Evolutionary conservation across 1,284 basidiomycete species (phyloP).

Genomic region (Ustilago shanxiensis): DNA sequence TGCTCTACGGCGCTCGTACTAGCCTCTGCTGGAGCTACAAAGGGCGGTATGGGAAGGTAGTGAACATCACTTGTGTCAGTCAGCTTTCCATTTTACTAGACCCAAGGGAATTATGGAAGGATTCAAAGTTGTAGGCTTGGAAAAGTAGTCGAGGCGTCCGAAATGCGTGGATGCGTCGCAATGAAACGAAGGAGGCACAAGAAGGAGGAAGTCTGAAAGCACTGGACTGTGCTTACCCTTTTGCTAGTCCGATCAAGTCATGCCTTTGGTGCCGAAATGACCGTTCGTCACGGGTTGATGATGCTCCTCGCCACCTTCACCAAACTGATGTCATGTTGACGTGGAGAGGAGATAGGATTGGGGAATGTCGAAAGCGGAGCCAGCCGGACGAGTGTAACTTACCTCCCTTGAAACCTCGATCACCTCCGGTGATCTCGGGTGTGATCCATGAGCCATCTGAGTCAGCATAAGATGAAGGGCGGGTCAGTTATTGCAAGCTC

Average conservation of each 20-base stretch:
- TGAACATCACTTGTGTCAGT: slow-evolving; percentile 13
- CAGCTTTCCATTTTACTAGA: not conserved
- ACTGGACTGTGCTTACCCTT: slow-evolving; percentile 52
- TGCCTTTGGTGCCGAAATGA: not conserved
- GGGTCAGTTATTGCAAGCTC: not conserved
- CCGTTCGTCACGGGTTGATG: not conserved
- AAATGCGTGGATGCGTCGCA: slow-evolving; percentile 7
- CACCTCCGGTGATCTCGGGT: slow-evolving; percentile 66
- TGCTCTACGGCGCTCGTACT: slow-evolving; percentile 42
- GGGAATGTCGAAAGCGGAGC: slow-evolving; percentile 3
- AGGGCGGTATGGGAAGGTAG: not conserved
- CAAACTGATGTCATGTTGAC: not conserved
- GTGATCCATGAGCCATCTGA: slow-evolving; percentile 67
- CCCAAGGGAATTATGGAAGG: too few relatives aligned
- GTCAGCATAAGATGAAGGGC: not conserved
- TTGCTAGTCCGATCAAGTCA: slow-evolving; percentile 26
- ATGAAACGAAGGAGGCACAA: slow-evolving; percentile 32
- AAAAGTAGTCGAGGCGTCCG: slow-evolving; percentile 13
- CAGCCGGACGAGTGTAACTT: slow-evolving; percentile 22
- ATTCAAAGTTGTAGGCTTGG: not conserved
- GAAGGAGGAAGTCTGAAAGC: slow-evolving; percentile 33
- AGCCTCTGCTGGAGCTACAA: slow-evolving; percentile 29
- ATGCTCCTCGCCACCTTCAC: not conserved
- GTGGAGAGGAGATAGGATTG: not conserved
- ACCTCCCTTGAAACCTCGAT: slow-evolving; percentile 67